Conservation (phyloP, 441 rosid species). For the Corymbia citriodora region DNA sequence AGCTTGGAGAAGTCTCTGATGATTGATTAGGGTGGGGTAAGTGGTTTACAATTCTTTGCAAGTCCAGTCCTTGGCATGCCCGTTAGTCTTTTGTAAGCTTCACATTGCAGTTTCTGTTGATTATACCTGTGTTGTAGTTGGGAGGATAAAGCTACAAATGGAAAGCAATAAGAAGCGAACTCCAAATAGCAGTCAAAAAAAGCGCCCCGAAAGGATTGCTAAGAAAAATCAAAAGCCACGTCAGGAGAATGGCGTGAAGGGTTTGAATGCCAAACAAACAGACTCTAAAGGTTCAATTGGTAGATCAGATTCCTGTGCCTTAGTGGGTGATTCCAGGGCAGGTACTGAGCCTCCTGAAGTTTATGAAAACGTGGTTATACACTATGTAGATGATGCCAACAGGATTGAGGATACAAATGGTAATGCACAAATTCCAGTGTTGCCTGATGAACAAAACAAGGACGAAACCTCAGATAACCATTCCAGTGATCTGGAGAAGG, state of each 20-base stretch:
- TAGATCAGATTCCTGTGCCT: conserved; percentile 22
- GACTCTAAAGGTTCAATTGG: conserved; percentile 27
- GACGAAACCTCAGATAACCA: conserved; percentile 28
- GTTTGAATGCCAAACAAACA: conserved; percentile 23
- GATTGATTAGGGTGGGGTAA: not conserved
- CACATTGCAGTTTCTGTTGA: conserved; percentile 2
- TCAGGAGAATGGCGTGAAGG: conserved; percentile 23
- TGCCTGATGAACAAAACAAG: conserved; percentile 9
- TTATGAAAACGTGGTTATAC: conserved; percentile 43
- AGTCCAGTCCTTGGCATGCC: not conserved
- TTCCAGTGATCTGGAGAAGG: conserved; percentile 40
- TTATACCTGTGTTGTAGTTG: conserved; percentile 16
- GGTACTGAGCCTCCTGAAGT: conserved; percentile 44
- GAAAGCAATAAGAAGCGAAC: conserved; percentile 47
- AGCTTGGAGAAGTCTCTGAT: not conserved
- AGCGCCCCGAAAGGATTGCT: conserved; percentile 30
- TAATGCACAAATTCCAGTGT: conserved; percentile 19
- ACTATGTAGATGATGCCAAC: conserved; percentile 54
- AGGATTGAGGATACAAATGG: conserved; percentile 35
- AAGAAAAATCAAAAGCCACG: conserved; percentile 29
- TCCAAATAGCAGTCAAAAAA: conserved; percentile 29
- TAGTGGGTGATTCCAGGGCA: conserved; percentile 38
- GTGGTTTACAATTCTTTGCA: not conserved
- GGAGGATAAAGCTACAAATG: conserved; percentile 18
- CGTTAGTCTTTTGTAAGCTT: not conserved